Base-by-base conservation (phyloP, 1,139 yeast species). In the Yamadazyma diospyri region DNA sequence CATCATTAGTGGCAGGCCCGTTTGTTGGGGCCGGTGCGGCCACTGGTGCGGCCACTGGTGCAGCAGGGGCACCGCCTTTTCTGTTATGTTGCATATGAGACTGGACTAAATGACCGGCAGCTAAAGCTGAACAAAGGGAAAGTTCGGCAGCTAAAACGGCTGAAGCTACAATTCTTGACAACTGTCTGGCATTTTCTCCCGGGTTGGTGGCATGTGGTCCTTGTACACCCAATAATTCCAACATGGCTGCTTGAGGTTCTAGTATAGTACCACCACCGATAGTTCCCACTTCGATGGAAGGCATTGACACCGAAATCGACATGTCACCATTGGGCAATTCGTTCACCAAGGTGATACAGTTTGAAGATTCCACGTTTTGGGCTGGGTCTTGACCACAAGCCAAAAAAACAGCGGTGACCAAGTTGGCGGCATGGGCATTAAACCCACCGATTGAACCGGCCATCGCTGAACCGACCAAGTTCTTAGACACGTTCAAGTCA, bases 311-410 rank as follows among this genome's bases (percentile, higher is more conserved):
- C 3, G 96, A 85, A 33, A 94, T 83, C 45, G 77, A 81, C 51
- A 94, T 74, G 53, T 88, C 89, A 16, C 96, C 98, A 22, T 65
- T 67, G 30, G 75, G 73, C 19, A 36, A 33, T 31, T 48, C 47
- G 53, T 82, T 81, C 94, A 94, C 88, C 46, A 92, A 69, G 2
- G 98, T 92, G 45, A 94, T 89, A 80, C 98, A 94, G 64, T 89
- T 92, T 22, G 97, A 87, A 39, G 94, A 81, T 64, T 92, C 99
- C 36, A 94, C 97, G 54, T 89, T 92, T 65, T 88, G 97, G 2
- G 97, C 97, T 10, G 97, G 97, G 63, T 92, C 98, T 69, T 92
- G 99, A 39, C 99, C 99, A 45, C 95, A 78, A 4, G 99, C 98
- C 47, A 92, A 68, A 59, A 64, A 92, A 18, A 92, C 81, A 8